A percentile compares a stretch with the other conserved stretches of the same genome.
phyloP scores from a whole-genome alignment of 495 filamentous ascomycete genomes.

The Amniculicola lignicola region DNA sequence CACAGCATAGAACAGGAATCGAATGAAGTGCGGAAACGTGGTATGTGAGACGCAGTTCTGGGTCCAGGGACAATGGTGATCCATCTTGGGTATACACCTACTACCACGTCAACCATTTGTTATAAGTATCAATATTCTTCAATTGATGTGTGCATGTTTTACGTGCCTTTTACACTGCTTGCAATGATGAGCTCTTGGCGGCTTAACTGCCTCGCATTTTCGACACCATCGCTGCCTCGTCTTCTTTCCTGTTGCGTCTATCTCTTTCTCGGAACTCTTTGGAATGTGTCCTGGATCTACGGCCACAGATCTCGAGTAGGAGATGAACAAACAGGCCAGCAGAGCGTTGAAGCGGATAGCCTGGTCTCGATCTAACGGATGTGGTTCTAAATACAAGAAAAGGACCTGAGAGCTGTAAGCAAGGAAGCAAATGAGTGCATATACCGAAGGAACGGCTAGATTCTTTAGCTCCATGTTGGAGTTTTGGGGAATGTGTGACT shows the following conservation, averaged over 20 bases:
- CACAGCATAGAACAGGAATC: constrained; percentile 79
- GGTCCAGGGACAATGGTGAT: constrained; percentile 98
- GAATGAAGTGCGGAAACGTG: constrained; percentile 85
- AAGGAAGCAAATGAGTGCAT: constrained; percentile 68
- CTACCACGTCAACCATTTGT: too few relatives aligned
- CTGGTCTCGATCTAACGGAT: constrained; percentile 60
- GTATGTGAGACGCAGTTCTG: constrained; percentile 86
- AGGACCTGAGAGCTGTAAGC: constrained; percentile 81
- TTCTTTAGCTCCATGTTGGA: constrained; percentile 20
- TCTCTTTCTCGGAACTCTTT: constrained; percentile 34
- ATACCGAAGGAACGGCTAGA: constrained; percentile 59
- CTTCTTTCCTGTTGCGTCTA: constrained; percentile 1
- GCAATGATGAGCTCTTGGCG: constrained; percentile 89
- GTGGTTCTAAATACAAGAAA: constrained; percentile 70
- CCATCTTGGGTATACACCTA: constrained; percentile 96
- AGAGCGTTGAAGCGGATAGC: constrained; percentile 69
- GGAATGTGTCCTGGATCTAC: constrained; percentile 67
- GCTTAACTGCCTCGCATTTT: constrained; percentile 79
- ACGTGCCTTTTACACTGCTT: constrained; percentile 69
- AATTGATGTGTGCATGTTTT: not conserved
- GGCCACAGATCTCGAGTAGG: constrained; percentile 71
- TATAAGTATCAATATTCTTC: not conserved
- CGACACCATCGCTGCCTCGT: constrained; percentile 62
- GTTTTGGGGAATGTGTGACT: not conserved
- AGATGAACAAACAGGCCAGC: constrained; percentile 70